Evolutionary conservation across 306 rosid genomes (phyloP), one percentile per base, ranked within the genome.

Genomic region (Ormosia semicastrata): DNA sequence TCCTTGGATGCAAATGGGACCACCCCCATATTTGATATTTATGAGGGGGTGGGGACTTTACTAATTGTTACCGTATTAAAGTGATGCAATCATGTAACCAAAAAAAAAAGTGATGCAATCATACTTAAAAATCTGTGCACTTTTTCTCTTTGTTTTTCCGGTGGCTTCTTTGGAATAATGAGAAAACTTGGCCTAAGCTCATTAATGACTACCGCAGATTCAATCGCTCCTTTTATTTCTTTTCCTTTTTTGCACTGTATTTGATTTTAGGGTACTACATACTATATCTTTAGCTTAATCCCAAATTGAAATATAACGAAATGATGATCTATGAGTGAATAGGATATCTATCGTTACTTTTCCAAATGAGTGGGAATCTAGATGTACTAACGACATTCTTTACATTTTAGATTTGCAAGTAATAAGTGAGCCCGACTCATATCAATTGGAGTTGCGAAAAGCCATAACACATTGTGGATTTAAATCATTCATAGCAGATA

Each of bases 341-440:
- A 41, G 56, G 53, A 9, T 8, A 47, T 30, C 10, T 14, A 52
- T 52, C 3, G 34, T 47, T 64, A 64, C 73, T 77, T 77, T 58
- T 65, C 73, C 64, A 64, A 64, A 49, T 76, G 9, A 49, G 53
- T 64, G 14, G 49, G 80, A 62, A 76, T 76, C 71, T 76, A 33
- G 46, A 76, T 76, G 60, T 76, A 33, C 49, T 5, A 76, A 63
- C 49, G 49, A 76, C 64, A 33, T 63, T 76, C 63, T 76, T 39
- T 10, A 76, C 37, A 64, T 64, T 49, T 76, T 6, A 29, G 33
- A 44, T 60, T 60, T 75, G 29, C 30, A n/a, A 8, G 57, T 60
- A 75, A 76, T 47, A 17, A 76, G 63, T 76, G 49, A 76, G 6
- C 17, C 47, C 37, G 10, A 62, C 12, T 76, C 12, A 43, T 30